These are phyloP conservation scores for Ceratocystis colombiana DNA, from an alignment of 2,329 filamentous ascomycete species.

Conservation along the genomic window DNA sequence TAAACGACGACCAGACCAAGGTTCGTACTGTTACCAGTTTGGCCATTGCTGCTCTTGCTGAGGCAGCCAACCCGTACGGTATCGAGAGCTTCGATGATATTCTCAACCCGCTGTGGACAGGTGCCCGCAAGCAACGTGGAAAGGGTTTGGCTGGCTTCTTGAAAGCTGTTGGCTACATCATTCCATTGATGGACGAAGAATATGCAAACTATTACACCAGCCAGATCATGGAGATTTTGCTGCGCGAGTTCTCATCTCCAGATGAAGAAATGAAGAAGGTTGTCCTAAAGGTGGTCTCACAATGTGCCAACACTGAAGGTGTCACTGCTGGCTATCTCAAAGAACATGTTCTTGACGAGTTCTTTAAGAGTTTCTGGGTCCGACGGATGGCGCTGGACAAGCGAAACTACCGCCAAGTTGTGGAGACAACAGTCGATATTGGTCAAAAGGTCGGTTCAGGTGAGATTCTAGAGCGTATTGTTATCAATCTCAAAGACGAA, in stretches of 20 bases:
- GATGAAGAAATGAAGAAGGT: slow-evolving; percentile 99
- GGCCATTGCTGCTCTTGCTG: slow-evolving; percentile 86
- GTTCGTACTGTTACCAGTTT: slow-evolving; percentile 92
- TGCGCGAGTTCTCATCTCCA: slow-evolving; percentile 90
- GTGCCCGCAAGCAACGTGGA: slow-evolving; percentile 87
- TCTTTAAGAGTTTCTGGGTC: slow-evolving; percentile 99
- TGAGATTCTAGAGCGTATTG: slow-evolving; percentile 87
- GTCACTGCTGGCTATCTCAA: slow-evolving; percentile 92
- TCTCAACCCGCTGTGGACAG: slow-evolving; percentile 92
- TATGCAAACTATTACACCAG: slow-evolving; percentile 98
- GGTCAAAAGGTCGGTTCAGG: slow-evolving; percentile 96
- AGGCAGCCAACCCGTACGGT: slow-evolving; percentile 95
- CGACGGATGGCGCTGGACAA: slow-evolving; percentile 93
- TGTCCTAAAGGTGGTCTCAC: slow-evolving; percentile 90
- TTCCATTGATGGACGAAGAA: slow-evolving; percentile 98
- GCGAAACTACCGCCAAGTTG: slow-evolving; percentile 93
- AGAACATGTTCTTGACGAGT: slow-evolving; percentile 87
- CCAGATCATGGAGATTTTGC: slow-evolving; percentile 96
- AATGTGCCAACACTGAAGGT: slow-evolving; percentile 88
- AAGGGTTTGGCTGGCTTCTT: slow-evolving; percentile 93
- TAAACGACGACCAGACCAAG: slow-evolving; percentile 97
- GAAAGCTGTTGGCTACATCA: slow-evolving; percentile 96
- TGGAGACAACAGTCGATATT: slow-evolving; percentile 94
- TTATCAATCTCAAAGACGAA: slow-evolving; percentile 94
- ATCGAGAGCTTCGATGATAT: slow-evolving; percentile 99